Conservation (phyloP, 140 eudicot species). For the Senecio squalidus region DNA sequence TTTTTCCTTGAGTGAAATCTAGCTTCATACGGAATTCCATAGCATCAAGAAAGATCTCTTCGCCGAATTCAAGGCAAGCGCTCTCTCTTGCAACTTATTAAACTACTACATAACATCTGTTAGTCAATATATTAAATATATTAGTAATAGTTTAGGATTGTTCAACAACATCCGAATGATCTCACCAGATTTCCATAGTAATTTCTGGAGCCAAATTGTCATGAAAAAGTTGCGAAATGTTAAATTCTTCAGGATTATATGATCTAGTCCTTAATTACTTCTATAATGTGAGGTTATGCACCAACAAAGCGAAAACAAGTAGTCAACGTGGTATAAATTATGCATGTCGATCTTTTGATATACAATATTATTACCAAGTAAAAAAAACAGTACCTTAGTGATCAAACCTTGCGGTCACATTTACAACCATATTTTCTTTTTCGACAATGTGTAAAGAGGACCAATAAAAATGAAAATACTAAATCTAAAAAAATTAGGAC, state of each 20-base stretch:
- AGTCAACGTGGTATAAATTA: not conserved
- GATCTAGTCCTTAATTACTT: not conserved
- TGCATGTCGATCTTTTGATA: not conserved
- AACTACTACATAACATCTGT: too few relatives aligned
- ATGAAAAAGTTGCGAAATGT: slow-evolving; percentile 10
- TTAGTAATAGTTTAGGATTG: too few relatives aligned
- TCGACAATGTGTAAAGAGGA: not conserved
- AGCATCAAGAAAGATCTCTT: not conserved
- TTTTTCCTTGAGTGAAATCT: not conserved
- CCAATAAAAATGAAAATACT: not conserved
- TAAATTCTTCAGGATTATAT: slow-evolving; percentile 2
- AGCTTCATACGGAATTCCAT: not conserved
- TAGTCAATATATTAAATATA: too few relatives aligned
- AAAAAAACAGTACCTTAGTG: not conserved
- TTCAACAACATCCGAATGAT: not conserved
- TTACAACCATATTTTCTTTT: not conserved
- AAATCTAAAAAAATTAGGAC: not conserved
- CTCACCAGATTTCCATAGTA: slow-evolving; percentile 5
- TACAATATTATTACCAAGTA: not conserved
- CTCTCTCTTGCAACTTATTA: not conserved
- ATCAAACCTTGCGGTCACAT: not conserved
- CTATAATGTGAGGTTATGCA: not conserved
- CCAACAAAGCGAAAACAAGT: slow-evolving; percentile 4
- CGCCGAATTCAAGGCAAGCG: slow-evolving; percentile 11
- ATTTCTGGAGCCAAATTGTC: slow-evolving; percentile 8